phyloP scores from a whole-genome alignment of 179 eudicot genomes.

The Nepenthes alata region DNA sequence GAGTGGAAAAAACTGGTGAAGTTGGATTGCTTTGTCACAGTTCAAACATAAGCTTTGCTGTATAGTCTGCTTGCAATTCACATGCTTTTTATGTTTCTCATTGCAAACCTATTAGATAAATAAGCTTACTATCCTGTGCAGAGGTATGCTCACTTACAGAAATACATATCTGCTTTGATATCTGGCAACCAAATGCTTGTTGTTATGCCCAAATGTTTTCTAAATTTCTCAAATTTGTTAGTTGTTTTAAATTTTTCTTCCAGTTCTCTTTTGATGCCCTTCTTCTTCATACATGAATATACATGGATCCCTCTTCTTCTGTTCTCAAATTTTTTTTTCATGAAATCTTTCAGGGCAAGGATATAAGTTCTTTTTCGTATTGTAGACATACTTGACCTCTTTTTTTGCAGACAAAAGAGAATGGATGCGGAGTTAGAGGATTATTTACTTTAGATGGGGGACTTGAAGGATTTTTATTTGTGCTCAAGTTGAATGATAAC shows the following conservation, averaged over 20 bases:
- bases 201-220: too few species aligned
- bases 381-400: neutral
- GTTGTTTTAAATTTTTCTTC: too few species aligned
- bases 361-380: neutral
- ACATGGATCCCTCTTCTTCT: neutral
- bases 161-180: neutral
- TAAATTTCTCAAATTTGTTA: too few species aligned
- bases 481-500: slow-evolving; percentile 52
- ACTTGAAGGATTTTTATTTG: slow-evolving; percentile 57
- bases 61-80: neutral
- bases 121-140: neutral
- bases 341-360: neutral
- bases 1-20: neutral
- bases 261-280: too few species aligned
- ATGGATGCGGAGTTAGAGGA: slow-evolving; percentile 41
- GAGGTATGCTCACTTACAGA: neutral
- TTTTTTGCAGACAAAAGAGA: slow-evolving; percentile 51
- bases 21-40: neutral
- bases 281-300: neutral
- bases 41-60: neutral
- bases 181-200: too few species aligned
- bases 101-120: neutral
- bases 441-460: slow-evolving; percentile 46
- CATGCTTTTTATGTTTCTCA: neutral
- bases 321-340: neutral